A percentile compares a stretch with the other conserved stretches of the same genome.
phyloP scores from a whole-genome alignment of 495 filamentous ascomycete species.

The Trypethelium eluteriae region DNA sequence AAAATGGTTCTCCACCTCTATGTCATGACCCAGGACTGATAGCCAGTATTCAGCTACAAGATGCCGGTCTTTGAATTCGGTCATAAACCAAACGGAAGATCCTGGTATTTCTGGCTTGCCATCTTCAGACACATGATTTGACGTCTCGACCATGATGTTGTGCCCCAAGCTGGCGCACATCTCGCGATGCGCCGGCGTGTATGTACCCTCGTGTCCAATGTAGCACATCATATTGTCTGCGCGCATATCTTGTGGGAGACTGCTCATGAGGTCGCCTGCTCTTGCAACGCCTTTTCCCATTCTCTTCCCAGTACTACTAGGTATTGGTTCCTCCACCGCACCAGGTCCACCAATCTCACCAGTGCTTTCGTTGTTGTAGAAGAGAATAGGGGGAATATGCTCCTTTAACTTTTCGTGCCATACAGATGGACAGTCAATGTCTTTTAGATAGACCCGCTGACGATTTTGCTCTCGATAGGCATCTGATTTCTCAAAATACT shows the following conservation, averaged over 20 bases:
- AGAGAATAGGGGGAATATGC: slow-evolving; percentile 67
- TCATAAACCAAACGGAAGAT: slow-evolving; percentile 98
- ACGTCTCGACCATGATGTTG: slow-evolving; percentile 95
- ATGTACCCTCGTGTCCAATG: slow-evolving; percentile 94
- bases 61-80: slow-evolving; percentile 78
- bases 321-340: slow-evolving; percentile 34
- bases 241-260: slow-evolving; percentile 72
- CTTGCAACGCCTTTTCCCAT: slow-evolving; percentile 48
- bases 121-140: slow-evolving; percentile 46
- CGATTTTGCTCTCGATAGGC: slow-evolving; percentile 62
- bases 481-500: slow-evolving; percentile 51
- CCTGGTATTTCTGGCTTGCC: slow-evolving; percentile 65
- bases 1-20: slow-evolving; percentile 94
- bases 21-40: slow-evolving; percentile 83
- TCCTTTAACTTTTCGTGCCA: slow-evolving; percentile 75
- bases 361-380: slow-evolving; percentile 77
- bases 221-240: slow-evolving; percentile 98
- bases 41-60: slow-evolving; percentile 87
- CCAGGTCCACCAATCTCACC: slow-evolving; percentile 48
- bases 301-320: slow-evolving; percentile 25
- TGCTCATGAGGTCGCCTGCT: slow-evolving; percentile 89
- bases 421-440: slow-evolving; percentile 81
- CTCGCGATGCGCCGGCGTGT: slow-evolving; percentile 90
- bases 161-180: slow-evolving; percentile 96
- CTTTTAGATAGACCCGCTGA: slow-evolving; percentile 88